Percentiles rank a stretch among this genome's conserved stretches.
phyloP scores from a whole-genome alignment of 169 alveolate species.

The Theileria equi region DNA sequence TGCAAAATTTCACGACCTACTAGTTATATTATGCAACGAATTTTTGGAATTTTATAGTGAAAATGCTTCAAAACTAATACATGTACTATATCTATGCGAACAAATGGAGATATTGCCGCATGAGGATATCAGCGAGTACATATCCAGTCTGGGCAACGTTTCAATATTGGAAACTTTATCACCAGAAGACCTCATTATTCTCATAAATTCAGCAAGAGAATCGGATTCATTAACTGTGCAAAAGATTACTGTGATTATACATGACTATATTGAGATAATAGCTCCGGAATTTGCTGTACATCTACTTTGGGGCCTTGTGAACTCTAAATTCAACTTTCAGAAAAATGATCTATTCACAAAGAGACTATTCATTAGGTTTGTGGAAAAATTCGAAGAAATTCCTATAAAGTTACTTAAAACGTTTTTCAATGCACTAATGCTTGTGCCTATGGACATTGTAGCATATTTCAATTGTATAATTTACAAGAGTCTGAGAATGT shows the following conservation, averaged over 20 bases:
- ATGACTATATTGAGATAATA: conserved; percentile 34
- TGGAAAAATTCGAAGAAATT: conserved; percentile 19
- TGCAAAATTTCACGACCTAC: conserved; percentile 5
- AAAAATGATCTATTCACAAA: conserved; percentile 10
- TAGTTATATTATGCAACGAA: conserved; percentile 34
- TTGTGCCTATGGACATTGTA: conserved; percentile 23
- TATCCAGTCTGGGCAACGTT: conserved; percentile 19
- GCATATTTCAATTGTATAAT: conserved; percentile 31
- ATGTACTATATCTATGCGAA: conserved; percentile 12
- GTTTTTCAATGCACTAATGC: conserved; percentile 11
- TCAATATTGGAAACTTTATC: conserved; percentile 19
- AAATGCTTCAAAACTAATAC: conserved; percentile 8
- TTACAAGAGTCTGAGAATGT: conserved; percentile 22
- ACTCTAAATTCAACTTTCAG: conserved; percentile 24
- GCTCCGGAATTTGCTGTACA: conserved; percentile 11
- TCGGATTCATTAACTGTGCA: not conserved
- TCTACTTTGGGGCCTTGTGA: conserved; percentile 25
- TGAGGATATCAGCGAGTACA: conserved; percentile 4
- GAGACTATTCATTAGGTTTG: conserved; percentile 5
- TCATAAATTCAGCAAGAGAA: conserved; percentile 2
- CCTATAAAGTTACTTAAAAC: not conserved
- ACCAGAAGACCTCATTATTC: conserved; percentile 20
- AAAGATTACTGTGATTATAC: conserved; percentile 24
- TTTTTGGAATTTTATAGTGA: conserved; percentile 14
- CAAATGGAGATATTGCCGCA: conserved; percentile 13